Evolutionary conservation across 176 grass and related monocot species (phyloP).

Genomic region (Juncus effusus): DNA sequence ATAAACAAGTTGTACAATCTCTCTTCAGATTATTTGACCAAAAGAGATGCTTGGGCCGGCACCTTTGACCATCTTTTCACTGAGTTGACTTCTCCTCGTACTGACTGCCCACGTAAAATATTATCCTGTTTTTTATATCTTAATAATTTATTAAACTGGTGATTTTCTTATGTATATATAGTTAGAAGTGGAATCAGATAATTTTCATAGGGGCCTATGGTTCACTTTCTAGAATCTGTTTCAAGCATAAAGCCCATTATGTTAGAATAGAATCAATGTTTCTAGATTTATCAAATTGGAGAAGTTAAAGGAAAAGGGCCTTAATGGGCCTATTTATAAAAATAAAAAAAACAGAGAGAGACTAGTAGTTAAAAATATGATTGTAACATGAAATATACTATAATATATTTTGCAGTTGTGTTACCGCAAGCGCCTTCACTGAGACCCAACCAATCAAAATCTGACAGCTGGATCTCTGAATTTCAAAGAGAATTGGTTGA

Average conservation of each 20-base stretch:
- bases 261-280: too few species aligned
- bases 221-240: neutral
- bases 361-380: too few species aligned
- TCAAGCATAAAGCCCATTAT: neutral
- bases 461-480: constrained; percentile 57
- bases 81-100: constrained; percentile 53
- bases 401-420: constrained; percentile 36
- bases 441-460: constrained; percentile 39
- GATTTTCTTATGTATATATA: too few species aligned
- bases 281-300: too few species aligned
- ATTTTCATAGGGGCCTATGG: neutral
- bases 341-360: too few species aligned
- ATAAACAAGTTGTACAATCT: constrained; percentile 85
- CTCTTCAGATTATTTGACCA: constrained; percentile 66
- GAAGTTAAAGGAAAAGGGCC: too few species aligned
- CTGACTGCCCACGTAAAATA: constrained; percentile 65
- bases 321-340: too few species aligned
- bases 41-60: constrained; percentile 84
- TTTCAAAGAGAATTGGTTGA: constrained; percentile 73
- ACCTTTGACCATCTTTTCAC: constrained; percentile 73
- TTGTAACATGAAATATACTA: too few species aligned
- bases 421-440: constrained; percentile 50
- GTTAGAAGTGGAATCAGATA: too few species aligned
- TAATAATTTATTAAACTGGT: neutral
- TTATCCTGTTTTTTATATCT: neutral